Evolutionary conservation across 305 asterid genomes (phyloP), one percentile per base, ranked within the genome.

Genomic region (Fraxinus nigra): DNA sequence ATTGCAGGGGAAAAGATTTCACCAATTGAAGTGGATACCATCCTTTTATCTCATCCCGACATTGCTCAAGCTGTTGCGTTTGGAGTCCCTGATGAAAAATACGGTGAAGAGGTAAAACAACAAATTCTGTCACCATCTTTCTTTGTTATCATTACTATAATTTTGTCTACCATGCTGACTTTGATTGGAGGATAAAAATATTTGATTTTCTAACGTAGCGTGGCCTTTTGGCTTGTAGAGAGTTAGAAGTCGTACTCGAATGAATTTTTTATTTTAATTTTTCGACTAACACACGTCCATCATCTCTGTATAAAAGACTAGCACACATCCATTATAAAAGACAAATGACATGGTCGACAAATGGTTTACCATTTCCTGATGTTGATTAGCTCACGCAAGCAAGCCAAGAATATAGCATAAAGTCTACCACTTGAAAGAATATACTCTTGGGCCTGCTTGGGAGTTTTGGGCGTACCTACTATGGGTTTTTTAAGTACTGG

Each of bases 21-120:
- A 28, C 98, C 99, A 5, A 93, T 96, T 82, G 99, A 94, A 90
- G 97, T 93, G 67, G 99, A 96, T 75, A 87, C 98, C 2, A 94
- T 93, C 72, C 94, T 96, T 35, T 86, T 92, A 84, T 92, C 99
- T 54, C 98, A 96, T 88, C 93, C 97, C 0, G 97, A 92, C 65
- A 75, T 96, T 83, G 90, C 95, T 51, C 90, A 94, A 86, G 98
- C 94, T 22, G 98, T 96, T 65, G 93, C 95, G 30, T 96, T 96
- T 77, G 99, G 98, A 72, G 96, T 94, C 72, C 98, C 99, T 0
- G 99, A 96, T 79, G 98, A 94, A 75, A 96, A 96, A 87, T 96
- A 94, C 84, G 98, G 99, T 7, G 99, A 96, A 90, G 99, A 96
- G 90, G 98, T 96, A 88, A 87, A 86, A 86, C 38, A 4, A 14